A percentile compares a stretch with the other conserved stretches of the same genome.
These are phyloP conservation scores for Hippophae rhamnoides DNA, from an alignment of 306 rosid species.

Conservation along the genomic window DNA sequence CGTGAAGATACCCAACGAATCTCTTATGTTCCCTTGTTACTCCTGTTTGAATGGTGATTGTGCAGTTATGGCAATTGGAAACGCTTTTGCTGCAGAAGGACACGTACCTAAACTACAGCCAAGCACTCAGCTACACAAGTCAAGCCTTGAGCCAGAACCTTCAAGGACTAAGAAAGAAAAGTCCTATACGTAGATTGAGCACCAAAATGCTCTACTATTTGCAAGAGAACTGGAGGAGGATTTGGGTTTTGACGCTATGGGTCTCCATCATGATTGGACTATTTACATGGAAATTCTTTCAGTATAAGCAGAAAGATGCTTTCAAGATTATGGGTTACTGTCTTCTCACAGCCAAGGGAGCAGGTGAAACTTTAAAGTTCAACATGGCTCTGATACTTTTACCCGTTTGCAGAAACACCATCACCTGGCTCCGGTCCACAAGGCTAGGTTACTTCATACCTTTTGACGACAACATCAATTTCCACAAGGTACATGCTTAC, in stretches of 20 bases:
- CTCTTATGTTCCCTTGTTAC: slow-evolving; percentile 21
- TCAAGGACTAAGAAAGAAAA: slow-evolving; percentile 68
- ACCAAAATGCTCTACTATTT: slow-evolving; percentile 55
- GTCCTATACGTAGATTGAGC: slow-evolving; percentile 67
- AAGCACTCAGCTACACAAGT: slow-evolving; percentile 98
- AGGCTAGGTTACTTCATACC: slow-evolving; percentile 53
- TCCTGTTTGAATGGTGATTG: slow-evolving; percentile 9
- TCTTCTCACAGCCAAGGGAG: slow-evolving; percentile 82
- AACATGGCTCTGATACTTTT: slow-evolving; percentile 90
- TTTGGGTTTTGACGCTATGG: slow-evolving; percentile 82
- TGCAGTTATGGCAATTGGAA: slow-evolving; percentile 96
- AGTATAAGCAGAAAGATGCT: slow-evolving; percentile 54
- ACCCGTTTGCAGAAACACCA: slow-evolving; percentile 91
- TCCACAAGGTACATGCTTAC: slow-evolving; percentile 64
- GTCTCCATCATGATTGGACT: slow-evolving; percentile 60
- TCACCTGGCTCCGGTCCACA: slow-evolving; percentile 91
- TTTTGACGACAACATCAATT: slow-evolving; percentile 96
- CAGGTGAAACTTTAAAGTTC: slow-evolving; percentile 84
- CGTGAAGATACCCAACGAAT: background rate
- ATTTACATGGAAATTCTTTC: slow-evolving; percentile 74
- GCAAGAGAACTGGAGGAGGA: slow-evolving; percentile 89
- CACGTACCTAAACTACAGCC: slow-evolving; percentile 91
- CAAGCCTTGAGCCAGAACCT: slow-evolving; percentile 97
- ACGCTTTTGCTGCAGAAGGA: slow-evolving; percentile 90
- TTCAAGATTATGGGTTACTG: slow-evolving; percentile 76